Conservation (phyloP, 148 eudicot species). For the Spergularia bocconei region DNA sequence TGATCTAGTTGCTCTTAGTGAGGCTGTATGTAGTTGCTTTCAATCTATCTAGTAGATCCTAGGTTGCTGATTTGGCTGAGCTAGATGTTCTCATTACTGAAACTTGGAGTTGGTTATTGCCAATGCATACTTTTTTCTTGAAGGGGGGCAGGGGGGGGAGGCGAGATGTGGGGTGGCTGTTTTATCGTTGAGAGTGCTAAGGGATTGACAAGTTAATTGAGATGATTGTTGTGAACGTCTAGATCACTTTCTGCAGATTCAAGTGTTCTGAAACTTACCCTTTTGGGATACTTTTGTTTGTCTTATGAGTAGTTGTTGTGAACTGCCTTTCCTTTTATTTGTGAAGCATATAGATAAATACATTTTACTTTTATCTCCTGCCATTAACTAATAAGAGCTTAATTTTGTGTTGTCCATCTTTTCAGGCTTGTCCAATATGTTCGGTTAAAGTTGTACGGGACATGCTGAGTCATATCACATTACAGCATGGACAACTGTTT, state of each 20-base stretch:
- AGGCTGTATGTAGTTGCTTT: neutral
- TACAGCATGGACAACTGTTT: slow-evolving; percentile 82
- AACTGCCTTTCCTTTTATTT: neutral
- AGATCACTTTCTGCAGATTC: neutral
- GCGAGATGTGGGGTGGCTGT: too few relatives aligned
- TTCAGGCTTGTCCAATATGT: slow-evolving; percentile 84
- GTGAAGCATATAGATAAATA: neutral
- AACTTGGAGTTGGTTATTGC: neutral
- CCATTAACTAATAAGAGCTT: slow-evolving; percentile 1
- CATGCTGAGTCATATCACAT: slow-evolving; percentile 76
- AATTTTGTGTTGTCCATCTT: slow-evolving; percentile 12
- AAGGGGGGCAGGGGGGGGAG: too few relatives aligned
- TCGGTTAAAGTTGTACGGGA: slow-evolving; percentile 67
- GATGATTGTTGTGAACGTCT: neutral
- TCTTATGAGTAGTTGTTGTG: slow-evolving; percentile 6
- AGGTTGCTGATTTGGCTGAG: neutral
- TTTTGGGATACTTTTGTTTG: neutral
- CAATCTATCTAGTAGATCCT: neutral
- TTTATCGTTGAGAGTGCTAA: neutral
- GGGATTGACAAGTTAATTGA: neutral
- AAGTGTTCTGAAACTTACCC: too few relatives aligned
- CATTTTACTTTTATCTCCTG: neutral
- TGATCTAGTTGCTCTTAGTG: neutral
- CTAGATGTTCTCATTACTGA: neutral
- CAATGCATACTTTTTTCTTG: too few relatives aligned